Evolutionary conservation across 2,329 filamentous ascomycete species (phyloP).

Genomic region (Alternaria sp.): DNA sequence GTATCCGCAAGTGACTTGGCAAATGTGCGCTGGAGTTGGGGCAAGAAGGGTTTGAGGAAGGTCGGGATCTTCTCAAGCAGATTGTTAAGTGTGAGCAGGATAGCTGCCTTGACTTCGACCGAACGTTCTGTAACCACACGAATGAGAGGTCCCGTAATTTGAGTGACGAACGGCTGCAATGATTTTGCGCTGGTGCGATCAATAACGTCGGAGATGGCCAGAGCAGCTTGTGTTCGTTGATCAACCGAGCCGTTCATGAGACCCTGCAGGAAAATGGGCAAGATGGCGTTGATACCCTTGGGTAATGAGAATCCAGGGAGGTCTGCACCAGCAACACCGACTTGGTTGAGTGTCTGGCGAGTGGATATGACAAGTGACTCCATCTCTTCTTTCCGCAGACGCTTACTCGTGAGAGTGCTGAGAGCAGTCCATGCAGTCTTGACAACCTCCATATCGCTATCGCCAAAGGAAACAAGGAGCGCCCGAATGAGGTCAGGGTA

Average conservation of each 20-base stretch:
- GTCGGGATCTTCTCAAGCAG: constrained; percentile 95
- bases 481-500: constrained; percentile 94
- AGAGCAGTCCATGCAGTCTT: constrained; percentile 90
- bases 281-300: constrained; percentile 94
- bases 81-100: constrained; percentile 92
- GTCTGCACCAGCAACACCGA: constrained; percentile 85
- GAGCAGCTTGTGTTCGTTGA: constrained; percentile 87
- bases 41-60: constrained; percentile 94
- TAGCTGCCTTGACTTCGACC: constrained; percentile 93
- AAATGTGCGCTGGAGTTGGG: constrained; percentile 95
- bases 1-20: constrained; percentile 94
- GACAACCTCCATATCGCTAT: constrained; percentile 81
- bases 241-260: constrained; percentile 95
- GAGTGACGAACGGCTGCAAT: constrained; percentile 92
- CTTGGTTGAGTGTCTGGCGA: constrained; percentile 82
- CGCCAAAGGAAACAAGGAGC: constrained; percentile 90
- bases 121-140: constrained; percentile 97
- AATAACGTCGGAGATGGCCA: constrained; percentile 94
- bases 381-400: constrained; percentile 96
- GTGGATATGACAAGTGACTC: constrained; percentile 88
- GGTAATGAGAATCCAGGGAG: constrained; percentile 88
- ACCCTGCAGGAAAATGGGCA: constrained; percentile 97
- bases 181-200: constrained; percentile 89
- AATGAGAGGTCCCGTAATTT: constrained; percentile 96
- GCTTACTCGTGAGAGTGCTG: constrained; percentile 80